Evolutionary conservation across 2,329 filamentous ascomycete genomes (phyloP).

Genomic region (Chrysoporthe cubensis): DNA sequence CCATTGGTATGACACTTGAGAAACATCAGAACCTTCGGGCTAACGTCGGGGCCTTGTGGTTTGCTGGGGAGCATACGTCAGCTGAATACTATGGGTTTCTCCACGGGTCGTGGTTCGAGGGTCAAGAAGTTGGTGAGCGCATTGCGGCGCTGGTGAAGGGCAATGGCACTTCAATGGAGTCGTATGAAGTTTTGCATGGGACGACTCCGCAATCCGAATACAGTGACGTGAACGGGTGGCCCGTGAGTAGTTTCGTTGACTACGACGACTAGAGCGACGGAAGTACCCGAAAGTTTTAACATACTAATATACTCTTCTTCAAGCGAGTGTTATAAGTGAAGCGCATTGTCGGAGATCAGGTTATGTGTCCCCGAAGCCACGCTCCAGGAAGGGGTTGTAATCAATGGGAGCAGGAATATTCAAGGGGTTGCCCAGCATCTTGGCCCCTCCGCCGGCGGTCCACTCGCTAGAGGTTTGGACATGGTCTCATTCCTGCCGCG

Average conservation of each 20-base stretch:
- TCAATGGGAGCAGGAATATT: not conserved
- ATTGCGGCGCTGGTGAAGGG: constrained; percentile 44
- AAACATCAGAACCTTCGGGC: constrained; percentile 70
- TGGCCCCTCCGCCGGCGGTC: not conserved
- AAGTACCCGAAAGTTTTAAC: not conserved
- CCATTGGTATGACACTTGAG: constrained; percentile 63
- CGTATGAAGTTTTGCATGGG: constrained; percentile 40
- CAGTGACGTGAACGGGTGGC: constrained; percentile 42
- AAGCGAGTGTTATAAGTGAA: not conserved
- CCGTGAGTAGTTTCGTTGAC: constrained; percentile 39
- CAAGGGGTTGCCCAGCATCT: not conserved
- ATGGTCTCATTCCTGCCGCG: no score
- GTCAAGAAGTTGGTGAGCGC: constrained; percentile 50
- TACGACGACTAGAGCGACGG: constrained; percentile 19
- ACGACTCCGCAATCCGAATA: constrained; percentile 42
- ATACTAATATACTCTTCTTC: not conserved
- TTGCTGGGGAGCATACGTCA: constrained; percentile 67
- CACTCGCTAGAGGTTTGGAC: not conserved
- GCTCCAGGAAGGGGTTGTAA: no score
- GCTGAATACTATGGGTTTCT: constrained; percentile 68
- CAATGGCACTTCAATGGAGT: constrained; percentile 33
- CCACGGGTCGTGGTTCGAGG: constrained; percentile 65
- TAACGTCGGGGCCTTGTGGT: constrained; percentile 65
- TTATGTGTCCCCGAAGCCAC: no score
- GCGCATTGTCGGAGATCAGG: no score